A percentile compares a stretch with the other conserved stretches of the same genome.
phyloP scores from a whole-genome alignment of 148 eudicot genomes.

The Chenopodium suecicum region DNA sequence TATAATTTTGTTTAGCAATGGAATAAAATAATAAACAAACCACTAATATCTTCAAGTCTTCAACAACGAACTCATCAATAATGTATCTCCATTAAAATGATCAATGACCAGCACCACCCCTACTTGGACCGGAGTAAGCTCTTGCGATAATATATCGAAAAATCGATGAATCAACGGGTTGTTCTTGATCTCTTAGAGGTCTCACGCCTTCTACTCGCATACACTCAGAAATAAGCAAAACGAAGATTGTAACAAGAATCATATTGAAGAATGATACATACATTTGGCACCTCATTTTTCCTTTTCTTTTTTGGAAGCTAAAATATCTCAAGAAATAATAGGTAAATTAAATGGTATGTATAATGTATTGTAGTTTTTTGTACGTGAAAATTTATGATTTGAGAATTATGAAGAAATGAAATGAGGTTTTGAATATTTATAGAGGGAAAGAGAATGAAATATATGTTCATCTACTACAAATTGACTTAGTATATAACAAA shows the following conservation, averaged over 20 bases:
- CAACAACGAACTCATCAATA: too few relatives aligned
- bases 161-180: background rate
- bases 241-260: conserved; percentile 15
- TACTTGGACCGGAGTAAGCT: conserved; percentile 32
- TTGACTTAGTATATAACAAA: conserved; percentile 19
- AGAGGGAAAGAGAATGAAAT: background rate
- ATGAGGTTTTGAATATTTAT: conserved; percentile 7
- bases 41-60: background rate
- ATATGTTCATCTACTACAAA: background rate
- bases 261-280: conserved; percentile 13
- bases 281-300: conserved; percentile 12
- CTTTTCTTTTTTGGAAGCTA: background rate
- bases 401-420: background rate
- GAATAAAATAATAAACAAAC: background rate
- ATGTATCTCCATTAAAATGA: background rate
- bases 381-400: background rate
- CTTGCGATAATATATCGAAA: conserved; percentile 4
- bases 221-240: conserved; percentile 14
- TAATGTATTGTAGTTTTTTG: too few relatives aligned
- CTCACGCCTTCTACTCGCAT: conserved; percentile 27
- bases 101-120: conserved; percentile 34
- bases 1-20: background rate
- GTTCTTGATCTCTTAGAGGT: conserved; percentile 22
- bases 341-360: too few relatives aligned
- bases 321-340: too few relatives aligned